A percentile compares a stretch with the other conserved stretches of the same genome.
Conservation (phyloP, 768 basidiomycete genomes). For the Chiua virens region DNA sequence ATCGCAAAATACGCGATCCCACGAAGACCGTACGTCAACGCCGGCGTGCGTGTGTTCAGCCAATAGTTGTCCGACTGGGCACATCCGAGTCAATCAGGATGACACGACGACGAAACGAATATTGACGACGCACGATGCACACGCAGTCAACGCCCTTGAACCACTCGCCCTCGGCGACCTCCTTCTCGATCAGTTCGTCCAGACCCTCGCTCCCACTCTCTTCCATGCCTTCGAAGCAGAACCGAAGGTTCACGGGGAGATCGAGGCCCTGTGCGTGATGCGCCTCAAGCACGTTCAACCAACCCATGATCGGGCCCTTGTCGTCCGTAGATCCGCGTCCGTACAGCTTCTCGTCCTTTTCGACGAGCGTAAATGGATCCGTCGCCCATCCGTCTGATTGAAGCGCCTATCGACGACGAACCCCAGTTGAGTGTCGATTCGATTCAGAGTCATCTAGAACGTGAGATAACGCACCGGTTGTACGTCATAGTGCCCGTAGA, state of each 20-base stretch:
- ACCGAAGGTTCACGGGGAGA: conserved; percentile 85
- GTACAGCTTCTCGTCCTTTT: conserved; percentile 59
- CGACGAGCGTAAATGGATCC: conserved; percentile 75
- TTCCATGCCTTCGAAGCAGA: conserved; percentile 98
- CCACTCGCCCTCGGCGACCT: conserved; percentile 69
- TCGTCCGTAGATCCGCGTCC: conserved; percentile 90
- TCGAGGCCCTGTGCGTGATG: conserved; percentile 64
- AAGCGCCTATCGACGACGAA: conserved; percentile 32
- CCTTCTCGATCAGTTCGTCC: conserved; percentile 79
- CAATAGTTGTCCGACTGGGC: conserved; percentile 90
- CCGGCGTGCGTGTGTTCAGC: conserved; percentile 80
- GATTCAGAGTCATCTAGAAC: no score
- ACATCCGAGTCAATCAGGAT: not conserved
- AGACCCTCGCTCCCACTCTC: conserved; percentile 91
- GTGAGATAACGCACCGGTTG: conserved; percentile 81
- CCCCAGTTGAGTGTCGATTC: not conserved
- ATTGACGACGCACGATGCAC: conserved; percentile 69
- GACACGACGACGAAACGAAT: not conserved
- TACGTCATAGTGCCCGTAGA: conserved; percentile 96
- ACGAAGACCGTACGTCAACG: conserved; percentile 84
- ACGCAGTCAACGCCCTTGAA: conserved; percentile 89
- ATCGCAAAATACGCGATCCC: conserved; percentile 87
- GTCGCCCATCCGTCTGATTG: conserved; percentile 83
- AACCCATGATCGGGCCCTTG: conserved; percentile 86
- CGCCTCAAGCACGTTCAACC: conserved; percentile 88